These are phyloP conservation scores for Limnanthes douglasii DNA, from an alignment of 345 rosid genomes.

Conservation along the genomic window DNA sequence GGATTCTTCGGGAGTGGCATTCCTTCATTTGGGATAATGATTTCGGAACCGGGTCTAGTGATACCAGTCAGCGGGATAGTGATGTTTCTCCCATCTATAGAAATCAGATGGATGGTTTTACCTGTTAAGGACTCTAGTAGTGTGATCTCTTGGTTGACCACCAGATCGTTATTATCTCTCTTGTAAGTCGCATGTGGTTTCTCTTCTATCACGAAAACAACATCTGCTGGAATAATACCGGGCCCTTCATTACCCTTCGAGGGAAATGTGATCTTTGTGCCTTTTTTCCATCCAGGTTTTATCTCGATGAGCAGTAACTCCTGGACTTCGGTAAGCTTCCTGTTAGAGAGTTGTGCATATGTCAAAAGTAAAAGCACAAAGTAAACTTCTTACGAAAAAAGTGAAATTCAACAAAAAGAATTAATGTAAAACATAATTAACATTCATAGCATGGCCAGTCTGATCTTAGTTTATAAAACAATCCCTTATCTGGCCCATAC, in stretches of 20 bases:
- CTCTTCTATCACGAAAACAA: conserved; percentile 68
- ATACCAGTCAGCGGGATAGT: conserved; percentile 57
- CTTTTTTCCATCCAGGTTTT: conserved; percentile 97
- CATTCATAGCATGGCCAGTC: neutral
- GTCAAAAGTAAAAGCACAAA: conserved; percentile 1
- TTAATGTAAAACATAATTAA: neutral
- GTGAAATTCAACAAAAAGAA: conserved; percentile 2
- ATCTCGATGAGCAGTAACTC: conserved; percentile 78
- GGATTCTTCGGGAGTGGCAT: conserved; percentile 87
- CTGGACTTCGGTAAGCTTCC: conserved; percentile 35
- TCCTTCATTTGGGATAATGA: conserved; percentile 72
- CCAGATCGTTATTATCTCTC: conserved; percentile 79
- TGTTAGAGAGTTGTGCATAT: conserved; percentile 21
- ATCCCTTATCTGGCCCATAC: too few relatives aligned
- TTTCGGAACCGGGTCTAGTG: conserved; percentile 63
- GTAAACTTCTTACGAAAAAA: conserved; percentile 2
- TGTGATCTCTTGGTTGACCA: conserved; percentile 52
- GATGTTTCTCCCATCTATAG: conserved; percentile 65
- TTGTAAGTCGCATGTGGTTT: conserved; percentile 68
- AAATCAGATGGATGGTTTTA: conserved; percentile 41
- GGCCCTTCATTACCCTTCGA: conserved; percentile 86
- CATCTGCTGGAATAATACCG: conserved; percentile 63
- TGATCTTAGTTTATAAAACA: too few relatives aligned
- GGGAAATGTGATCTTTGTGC: conserved; percentile 81
- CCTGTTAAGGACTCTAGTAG: conserved; percentile 88